Evolutionary conservation across 768 basidiomycete genomes (phyloP), one percentile per base, ranked within the genome.

Genomic region (Russula virescens): DNA sequence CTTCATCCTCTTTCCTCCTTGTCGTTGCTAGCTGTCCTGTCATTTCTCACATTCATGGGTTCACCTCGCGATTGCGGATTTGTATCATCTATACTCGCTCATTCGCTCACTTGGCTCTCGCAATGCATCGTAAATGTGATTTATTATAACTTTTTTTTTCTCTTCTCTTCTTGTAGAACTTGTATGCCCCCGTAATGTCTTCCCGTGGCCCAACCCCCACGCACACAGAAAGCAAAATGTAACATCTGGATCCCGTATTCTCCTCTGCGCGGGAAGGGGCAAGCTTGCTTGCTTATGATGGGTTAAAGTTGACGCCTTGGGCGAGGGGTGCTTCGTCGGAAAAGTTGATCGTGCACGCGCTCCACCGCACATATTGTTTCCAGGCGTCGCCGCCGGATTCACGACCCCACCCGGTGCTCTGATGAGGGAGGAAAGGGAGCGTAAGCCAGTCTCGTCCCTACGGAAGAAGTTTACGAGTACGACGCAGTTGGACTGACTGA

Each of bases 361-460:
- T 87, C 91, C 91, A 95, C 55, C 92, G 84, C 45, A 94, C 89
- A 68, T 94, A 94, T 74, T 96, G 91, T 73, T 95, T 94, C 96
- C 96, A 98, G n/a, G 95, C 89, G 74, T 98, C 96, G 56, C 95
- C 95, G 43, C 96, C 96, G 8, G 91, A 93, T 77, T 98, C 96
- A 53, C 96, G 85, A 21, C 96, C 96, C 94, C 89, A 91, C 66
- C 90, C 91, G 54, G 89, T 92, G 74, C 85, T 90, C 89, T 90
- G 72, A 31, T 51, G 53, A 62, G 51, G 67, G 50, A 58, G 11
- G 42, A 19, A 4, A 43, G 13, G 42, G 14, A 13, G 8, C 13
- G 18, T 43, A 18, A 19, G 18, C 19, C 16, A 18, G 18, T 16
- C 11, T 1, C 18, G 9, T 43, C 42, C 14, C 3, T 38, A 2